Base-by-base conservation (phyloP, 371 early-diverging fungal species). In the Paraphysoderma sedebokerense region DNA sequence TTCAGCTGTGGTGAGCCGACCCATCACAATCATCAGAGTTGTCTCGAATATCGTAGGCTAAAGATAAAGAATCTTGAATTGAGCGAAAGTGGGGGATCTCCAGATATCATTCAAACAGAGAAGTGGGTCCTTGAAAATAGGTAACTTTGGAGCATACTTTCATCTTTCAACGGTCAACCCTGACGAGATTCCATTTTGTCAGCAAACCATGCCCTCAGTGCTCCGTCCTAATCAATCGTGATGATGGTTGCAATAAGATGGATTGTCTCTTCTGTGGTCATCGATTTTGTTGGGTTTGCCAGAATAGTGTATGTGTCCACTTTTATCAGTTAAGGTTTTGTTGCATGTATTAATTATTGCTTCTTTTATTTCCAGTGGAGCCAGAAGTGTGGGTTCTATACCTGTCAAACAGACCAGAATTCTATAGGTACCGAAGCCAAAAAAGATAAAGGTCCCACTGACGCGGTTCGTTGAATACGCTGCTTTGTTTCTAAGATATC, bases 241-340 rank as follows among this genome's bases (percentile, higher is more conserved):
- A 83, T 36, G 83, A 83, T 54, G 83, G 83, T 5, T 83, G 83
- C 48, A 81, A 82, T 53, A 79, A 81, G 55, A 78, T 83, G 0
- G 81, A 82, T 44, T 83, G 83, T 38, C 66, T 76, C 42, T 68
- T 69, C 27, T 83, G 83, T 55, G 82, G 81, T 1, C 63, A 68
- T 57, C 56, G 68, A 15, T 83, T 82, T 53, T 83, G 83, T 42
- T 83, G 83, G 83, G 29, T 56, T 19, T 69, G 70, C 54, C 55
- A 57, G 13, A n/a, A n/a, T n/a, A n/a, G n/a, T n/a, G n/a, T n/a
- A n/a, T n/a, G n/a, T n/a, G n/a, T n/a, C n/a, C n/a, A n/a, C n/a
- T n/a, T n/a, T n/a, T n/a, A n/a, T n/a, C n/a, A n/a, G n/a, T n/a
- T n/a, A n/a, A n/a, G n/a, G n/a, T n/a, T n/a, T n/a, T n/a, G n/a